Conservation (phyloP, 2,329 filamentous ascomycete genomes). For the Lasiodiplodia hormozganensis region DNA sequence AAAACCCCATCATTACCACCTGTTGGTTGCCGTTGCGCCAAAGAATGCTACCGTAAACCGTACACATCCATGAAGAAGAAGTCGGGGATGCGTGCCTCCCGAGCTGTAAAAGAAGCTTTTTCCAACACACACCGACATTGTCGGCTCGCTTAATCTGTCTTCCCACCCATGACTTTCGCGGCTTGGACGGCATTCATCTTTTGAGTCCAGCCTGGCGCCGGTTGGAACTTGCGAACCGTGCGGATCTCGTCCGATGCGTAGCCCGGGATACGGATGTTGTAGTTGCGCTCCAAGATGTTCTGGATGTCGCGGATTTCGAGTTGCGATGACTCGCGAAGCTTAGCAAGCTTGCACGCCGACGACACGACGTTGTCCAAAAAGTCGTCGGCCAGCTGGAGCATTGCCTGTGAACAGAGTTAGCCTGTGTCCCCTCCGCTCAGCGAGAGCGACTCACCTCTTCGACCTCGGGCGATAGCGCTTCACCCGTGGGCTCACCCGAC, state of each 20-base stretch:
- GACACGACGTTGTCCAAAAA: slow-evolving; percentile 93
- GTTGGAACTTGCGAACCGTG: slow-evolving; percentile 92
- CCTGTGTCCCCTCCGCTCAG: not conserved
- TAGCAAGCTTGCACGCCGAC: slow-evolving; percentile 87
- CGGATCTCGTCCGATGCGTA: slow-evolving; percentile 94
- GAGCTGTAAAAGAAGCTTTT: slow-evolving; percentile 6
- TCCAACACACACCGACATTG: slow-evolving; percentile 12
- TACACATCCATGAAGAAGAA: not conserved
- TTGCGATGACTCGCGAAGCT: slow-evolving; percentile 87
- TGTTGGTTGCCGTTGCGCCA: not conserved
- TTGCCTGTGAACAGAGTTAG: slow-evolving; percentile 42
- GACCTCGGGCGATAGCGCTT: slow-evolving; percentile 86
- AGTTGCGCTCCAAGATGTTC: slow-evolving; percentile 65
- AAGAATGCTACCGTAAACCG: not conserved
- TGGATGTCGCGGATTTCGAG: slow-evolving; percentile 78
- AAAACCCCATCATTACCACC: not conserved
- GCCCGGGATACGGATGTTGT: slow-evolving; percentile 82
- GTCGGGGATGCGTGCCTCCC: not conserved
- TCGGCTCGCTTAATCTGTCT: slow-evolving; percentile 40
- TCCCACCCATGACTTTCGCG: slow-evolving; percentile 72
- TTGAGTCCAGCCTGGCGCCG: slow-evolving; percentile 85
- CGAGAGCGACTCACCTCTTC: slow-evolving; percentile 75
- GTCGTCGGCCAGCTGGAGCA: slow-evolving; percentile 88
- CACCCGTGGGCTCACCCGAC: slow-evolving; percentile 75
- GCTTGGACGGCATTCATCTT: slow-evolving; percentile 98